These are phyloP conservation scores for Xylona heveae DNA, from an alignment of 495 filamentous ascomycete species.

Conservation along the genomic window DNA sequence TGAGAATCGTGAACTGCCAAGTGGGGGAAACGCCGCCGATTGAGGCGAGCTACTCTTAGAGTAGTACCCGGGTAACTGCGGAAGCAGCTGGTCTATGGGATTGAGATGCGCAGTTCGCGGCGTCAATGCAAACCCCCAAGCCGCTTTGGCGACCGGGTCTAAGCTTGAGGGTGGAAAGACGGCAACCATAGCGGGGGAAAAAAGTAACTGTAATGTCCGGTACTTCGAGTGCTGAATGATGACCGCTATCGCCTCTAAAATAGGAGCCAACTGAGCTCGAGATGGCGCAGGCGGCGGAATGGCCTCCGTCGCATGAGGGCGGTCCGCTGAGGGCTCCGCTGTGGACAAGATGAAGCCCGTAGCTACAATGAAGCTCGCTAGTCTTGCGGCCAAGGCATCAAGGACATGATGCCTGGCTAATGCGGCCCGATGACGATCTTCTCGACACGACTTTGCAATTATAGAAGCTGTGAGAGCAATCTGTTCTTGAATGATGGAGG, in stretches of 20 bases:
- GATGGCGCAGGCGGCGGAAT: slow-evolving; percentile 34
- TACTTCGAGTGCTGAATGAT: slow-evolving; percentile 65
- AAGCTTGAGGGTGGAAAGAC: too few relatives aligned
- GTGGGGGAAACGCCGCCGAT: slow-evolving; percentile 8
- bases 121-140: too few relatives aligned
- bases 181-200: slow-evolving; percentile 51
- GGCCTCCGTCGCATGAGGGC: slow-evolving; percentile 9
- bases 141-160: too few relatives aligned
- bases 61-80: slow-evolving; percentile 19
- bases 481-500: slow-evolving; percentile 34
- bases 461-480: slow-evolving; percentile 45
- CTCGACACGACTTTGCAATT: slow-evolving; percentile 44
- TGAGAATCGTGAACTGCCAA: background rate
- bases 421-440: slow-evolving; percentile 43
- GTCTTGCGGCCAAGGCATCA: slow-evolving; percentile 54
- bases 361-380: slow-evolving; percentile 51
- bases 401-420: slow-evolving; percentile 53
- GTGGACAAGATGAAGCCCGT: slow-evolving; percentile 43
- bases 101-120: slow-evolving; percentile 20
- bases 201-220: slow-evolving; percentile 55
- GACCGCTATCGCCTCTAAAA: slow-evolving; percentile 61
- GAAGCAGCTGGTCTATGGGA: slow-evolving; percentile 39
- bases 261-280: slow-evolving; percentile 36
- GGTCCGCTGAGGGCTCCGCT: slow-evolving; percentile 18
- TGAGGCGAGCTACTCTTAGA: slow-evolving; percentile 14